A percentile compares a stretch with the other conserved stretches of the same genome.
phyloP scores from a whole-genome alignment of 495 filamentous ascomycete species.

The Aspergillus sparsus region DNA sequence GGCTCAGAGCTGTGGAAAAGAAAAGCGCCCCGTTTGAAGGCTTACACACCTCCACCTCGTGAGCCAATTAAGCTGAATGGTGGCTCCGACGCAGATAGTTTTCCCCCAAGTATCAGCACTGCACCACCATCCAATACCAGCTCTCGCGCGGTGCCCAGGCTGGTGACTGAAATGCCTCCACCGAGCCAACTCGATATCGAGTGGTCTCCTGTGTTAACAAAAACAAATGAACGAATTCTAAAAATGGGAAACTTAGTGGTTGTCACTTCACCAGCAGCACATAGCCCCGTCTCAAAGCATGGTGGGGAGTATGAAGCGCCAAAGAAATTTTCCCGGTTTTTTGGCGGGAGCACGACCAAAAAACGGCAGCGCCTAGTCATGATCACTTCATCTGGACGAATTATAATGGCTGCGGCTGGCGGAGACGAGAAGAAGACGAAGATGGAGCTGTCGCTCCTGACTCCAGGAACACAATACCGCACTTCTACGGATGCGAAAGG shows the following conservation, averaged over 20 bases:
- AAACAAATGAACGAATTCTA: conserved; percentile 88
- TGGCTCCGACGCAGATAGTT: conserved; percentile 39
- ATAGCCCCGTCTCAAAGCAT: conserved; percentile 67
- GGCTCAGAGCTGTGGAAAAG: conserved; percentile 85
- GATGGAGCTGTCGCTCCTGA: conserved; percentile 78
- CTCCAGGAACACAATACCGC: conserved; percentile 70
- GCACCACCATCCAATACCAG: conserved; percentile 50
- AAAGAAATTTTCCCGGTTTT: conserved; percentile 91
- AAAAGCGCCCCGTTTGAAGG: conserved; percentile 85
- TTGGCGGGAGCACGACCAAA: conserved; percentile 85
- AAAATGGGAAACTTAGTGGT: conserved; percentile 91
- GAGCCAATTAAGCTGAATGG: conserved; percentile 86
- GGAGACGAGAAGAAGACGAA: conserved; percentile 97
- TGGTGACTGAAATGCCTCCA: conserved; percentile 94
- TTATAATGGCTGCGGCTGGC: conserved; percentile 87
- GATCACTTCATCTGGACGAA: conserved; percentile 86
- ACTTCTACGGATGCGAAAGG: conserved; percentile 81
- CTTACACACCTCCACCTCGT: conserved; percentile 77
- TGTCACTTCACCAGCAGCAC: conserved; percentile 67
- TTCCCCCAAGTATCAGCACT: conserved; percentile 52
- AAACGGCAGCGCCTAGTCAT: conserved; percentile 92
- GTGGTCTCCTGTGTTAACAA: conserved; percentile 95
- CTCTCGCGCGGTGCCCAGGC: conserved; percentile 65
- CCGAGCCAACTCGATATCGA: conserved; percentile 97
- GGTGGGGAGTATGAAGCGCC: conserved; percentile 61